These are phyloP conservation scores for Torulaspora pretoriensis DNA, from an alignment of 1,139 yeast species.

Conservation along the genomic window DNA sequence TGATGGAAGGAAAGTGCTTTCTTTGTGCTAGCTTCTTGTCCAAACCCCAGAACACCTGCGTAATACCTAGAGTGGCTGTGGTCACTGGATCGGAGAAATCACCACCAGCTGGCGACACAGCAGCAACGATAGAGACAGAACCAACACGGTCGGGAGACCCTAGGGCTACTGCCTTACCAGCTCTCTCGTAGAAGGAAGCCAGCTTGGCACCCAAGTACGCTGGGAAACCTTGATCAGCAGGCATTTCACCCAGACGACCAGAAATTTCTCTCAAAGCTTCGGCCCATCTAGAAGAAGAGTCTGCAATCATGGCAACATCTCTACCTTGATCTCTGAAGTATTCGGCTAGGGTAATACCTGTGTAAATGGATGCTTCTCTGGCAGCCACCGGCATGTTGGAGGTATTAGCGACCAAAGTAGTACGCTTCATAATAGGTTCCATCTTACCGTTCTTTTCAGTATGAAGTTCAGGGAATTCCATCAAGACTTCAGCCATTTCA, in stretches of 20 bases:
- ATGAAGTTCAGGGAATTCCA: conserved; percentile 97
- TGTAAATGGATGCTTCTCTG: conserved; percentile 97
- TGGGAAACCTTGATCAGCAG: conserved; percentile 99
- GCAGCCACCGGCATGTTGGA: conserved; percentile 99
- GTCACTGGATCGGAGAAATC: conserved; percentile 99
- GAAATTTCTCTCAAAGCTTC: conserved; percentile 99
- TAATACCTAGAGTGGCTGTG: conserved; percentile 94
- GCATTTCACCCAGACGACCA: conserved; percentile 99
- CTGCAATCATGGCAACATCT: conserved; percentile 98
- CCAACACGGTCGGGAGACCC: conserved; percentile 97
- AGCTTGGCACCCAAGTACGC: conserved; percentile 98
- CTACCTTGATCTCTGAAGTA: conserved; percentile 99
- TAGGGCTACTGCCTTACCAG: conserved; percentile 92
- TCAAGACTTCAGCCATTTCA: conserved; percentile 98
- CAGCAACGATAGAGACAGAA: conserved; percentile 98
- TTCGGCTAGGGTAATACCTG: conserved; percentile 98
- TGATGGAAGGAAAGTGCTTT: conserved; percentile 98
- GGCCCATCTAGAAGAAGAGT: conserved; percentile 99
- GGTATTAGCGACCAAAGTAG: conserved; percentile 96
- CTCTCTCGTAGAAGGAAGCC: conserved; percentile 99
- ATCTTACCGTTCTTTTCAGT: conserved; percentile 88
- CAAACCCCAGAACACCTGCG: conserved; percentile 99
- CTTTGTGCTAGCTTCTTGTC: conserved; percentile 99
- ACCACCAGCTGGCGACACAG: conserved; percentile 99
- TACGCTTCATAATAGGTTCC: conserved; percentile 99